Evolutionary conservation across 2,329 filamentous ascomycete genomes (phyloP).

Genomic region (Tolypocladium album): DNA sequence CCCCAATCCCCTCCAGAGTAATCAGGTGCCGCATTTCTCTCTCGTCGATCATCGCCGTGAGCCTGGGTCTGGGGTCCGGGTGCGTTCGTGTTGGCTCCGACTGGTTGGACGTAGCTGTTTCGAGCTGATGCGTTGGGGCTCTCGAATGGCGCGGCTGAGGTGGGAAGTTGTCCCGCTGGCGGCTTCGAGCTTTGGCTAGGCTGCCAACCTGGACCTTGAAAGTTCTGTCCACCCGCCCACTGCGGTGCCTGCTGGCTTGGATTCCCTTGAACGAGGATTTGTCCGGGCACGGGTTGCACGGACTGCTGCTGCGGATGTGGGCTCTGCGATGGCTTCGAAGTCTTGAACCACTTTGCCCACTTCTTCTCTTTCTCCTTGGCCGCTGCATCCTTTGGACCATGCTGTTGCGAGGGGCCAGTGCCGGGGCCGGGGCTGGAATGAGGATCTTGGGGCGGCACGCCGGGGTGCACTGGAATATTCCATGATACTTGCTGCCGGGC

Average conservation of each 20-base stretch:
- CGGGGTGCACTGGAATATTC: background rate
- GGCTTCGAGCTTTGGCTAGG: background rate
- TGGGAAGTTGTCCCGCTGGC: too few species aligned
- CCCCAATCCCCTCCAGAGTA: constrained; percentile 19
- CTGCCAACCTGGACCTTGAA: constrained; percentile 2
- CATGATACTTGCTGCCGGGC: background rate
- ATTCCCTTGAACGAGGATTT: background rate
- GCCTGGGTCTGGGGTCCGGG: background rate
- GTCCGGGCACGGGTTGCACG: background rate
- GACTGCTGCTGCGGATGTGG: constrained; percentile 2
- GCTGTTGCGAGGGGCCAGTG: background rate
- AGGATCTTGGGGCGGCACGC: background rate
- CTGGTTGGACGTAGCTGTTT: background rate
- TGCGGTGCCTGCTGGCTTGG: constrained; percentile 1
- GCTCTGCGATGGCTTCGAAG: constrained; percentile 7
- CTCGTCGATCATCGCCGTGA: constrained; percentile 9
- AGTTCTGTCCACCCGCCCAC: constrained; percentile 1
- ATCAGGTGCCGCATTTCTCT: constrained; percentile 12
- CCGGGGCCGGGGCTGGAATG: background rate
- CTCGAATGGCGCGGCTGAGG: background rate
- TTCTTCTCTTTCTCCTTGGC: constrained; percentile 14
- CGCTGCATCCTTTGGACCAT: background rate
- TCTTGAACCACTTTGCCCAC: constrained; percentile 20
- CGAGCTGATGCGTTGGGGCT: background rate
- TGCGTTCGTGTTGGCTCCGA: background rate